Percentiles rank a stretch among this genome's conserved stretches.
Conservation (phyloP, 2,329 filamentous ascomycete genomes). For the Fusarium multiceps region DNA sequence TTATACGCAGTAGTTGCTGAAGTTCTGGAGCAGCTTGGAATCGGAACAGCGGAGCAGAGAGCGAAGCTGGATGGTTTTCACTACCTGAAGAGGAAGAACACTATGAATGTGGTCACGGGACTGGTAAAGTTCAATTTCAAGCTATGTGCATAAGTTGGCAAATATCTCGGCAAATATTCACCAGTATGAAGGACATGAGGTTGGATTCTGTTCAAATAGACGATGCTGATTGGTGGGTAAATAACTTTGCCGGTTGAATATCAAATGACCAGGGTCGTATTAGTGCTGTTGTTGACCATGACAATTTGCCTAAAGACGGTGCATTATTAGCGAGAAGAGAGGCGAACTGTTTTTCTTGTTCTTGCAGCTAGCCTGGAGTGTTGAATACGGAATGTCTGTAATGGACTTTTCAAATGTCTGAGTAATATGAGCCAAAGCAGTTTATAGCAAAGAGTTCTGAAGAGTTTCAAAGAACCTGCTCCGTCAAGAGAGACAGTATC, state of each 20-base stretch:
- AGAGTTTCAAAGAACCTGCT: not conserved
- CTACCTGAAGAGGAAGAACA: constrained; percentile 51
- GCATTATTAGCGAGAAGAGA: not conserved
- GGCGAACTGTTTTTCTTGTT: not conserved
- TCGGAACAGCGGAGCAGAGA: constrained; percentile 50
- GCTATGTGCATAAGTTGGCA: not conserved
- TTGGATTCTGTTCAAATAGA: not conserved
- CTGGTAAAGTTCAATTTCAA: constrained; percentile 32
- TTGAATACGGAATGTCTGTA: fast-evolving
- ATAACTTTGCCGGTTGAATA: not conserved
- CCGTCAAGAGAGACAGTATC: not conserved
- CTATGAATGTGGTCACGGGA: constrained; percentile 53
- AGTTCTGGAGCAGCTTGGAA: constrained; percentile 56
- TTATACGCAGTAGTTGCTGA: constrained; percentile 58
- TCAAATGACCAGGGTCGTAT: not conserved
- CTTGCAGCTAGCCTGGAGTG: not conserved
- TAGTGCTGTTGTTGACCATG: not conserved
- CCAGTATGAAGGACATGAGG: not conserved
- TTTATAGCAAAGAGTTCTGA: not conserved
- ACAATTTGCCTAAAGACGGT: constrained; percentile 24
- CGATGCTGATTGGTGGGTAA: constrained; percentile 18
- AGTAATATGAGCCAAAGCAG: not conserved
- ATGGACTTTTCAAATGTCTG: not conserved
- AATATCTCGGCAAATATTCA: not conserved
- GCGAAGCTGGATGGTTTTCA: constrained; percentile 50